Base-by-base conservation (phyloP, 331 rosid genomes). In the Phaseolus coccineus region DNA sequence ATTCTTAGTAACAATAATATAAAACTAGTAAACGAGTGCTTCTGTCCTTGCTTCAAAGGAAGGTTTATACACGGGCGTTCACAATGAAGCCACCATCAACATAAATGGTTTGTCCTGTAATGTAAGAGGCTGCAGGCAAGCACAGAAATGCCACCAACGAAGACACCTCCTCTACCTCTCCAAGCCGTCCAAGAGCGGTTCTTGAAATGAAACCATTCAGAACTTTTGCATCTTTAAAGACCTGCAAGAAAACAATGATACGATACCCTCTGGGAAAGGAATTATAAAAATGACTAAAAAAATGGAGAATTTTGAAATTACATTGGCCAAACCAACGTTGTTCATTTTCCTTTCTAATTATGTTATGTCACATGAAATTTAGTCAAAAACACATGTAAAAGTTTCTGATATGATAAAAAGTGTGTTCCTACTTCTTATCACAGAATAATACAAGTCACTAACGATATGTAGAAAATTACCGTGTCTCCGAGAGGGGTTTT, bases 111-210 rank as follows among this genome's bases (percentile, higher is more conserved):
- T 90, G 94, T 15, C 97, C 93, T 14, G 87, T 92, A 24, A 90
- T 87, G 82, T 58, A 88, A 40, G 91, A 87, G 15, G 92, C 88
- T 58, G 90, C 88, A 9, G 94, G 92, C 27, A 84, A 66, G 88
- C 93, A 90, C 0, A 88, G 83, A 78, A 90, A 92, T 22, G 90
- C 92, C 72, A 90, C 90, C 77, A 88, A 31, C 0, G 93, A 73
- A 6, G 94, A 90, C 35, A 91, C 91, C 33, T 91, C 97, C 3
- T 69, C 81, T 7, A 90, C 77, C 59, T 90, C 88, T 22, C 90
- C 97, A 0, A 81, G 39, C 1, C 93, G 82, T 56, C 87, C 87
- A 25, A 88, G 67, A 4, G 94, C 90, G 2, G 85, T 85, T 79
- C 84, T 53, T 7, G 85, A 37, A 16, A 37, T 53, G 4, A 82